Conservation (phyloP, 495 filamentous ascomycete species). For the Penicillium longicatenatum region DNA sequence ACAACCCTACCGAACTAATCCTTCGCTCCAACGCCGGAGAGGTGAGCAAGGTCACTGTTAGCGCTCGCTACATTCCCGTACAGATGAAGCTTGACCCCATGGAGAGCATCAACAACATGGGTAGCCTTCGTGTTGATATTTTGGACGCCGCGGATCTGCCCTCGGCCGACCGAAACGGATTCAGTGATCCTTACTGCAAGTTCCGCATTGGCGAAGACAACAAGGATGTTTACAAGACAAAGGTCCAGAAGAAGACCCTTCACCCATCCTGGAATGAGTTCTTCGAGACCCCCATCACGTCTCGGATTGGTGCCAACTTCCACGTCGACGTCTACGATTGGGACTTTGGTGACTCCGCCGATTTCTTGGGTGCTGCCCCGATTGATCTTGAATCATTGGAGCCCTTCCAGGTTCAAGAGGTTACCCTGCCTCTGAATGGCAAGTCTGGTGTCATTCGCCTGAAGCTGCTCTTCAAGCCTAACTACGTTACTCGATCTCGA, state of each 20-base stretch:
- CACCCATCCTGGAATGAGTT: slow-evolving; percentile 94
- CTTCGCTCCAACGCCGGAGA: slow-evolving; percentile 76
- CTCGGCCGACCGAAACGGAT: slow-evolving; percentile 91
- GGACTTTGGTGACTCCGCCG: slow-evolving; percentile 90
- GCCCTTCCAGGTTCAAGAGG: slow-evolving; percentile 75
- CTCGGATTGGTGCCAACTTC: slow-evolving; percentile 84
- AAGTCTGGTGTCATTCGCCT: slow-evolving; percentile 84
- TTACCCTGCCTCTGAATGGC: slow-evolving; percentile 77
- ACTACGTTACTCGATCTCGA: slow-evolving; percentile 83
- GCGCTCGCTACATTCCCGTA: slow-evolving; percentile 89
- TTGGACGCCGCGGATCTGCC: slow-evolving; percentile 86
- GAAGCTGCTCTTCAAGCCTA: slow-evolving; percentile 88
- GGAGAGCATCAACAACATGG: slow-evolving; percentile 99
- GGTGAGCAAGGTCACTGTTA: slow-evolving; percentile 80
- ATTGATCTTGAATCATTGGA: slow-evolving; percentile 84
- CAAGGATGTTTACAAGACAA: slow-evolving; percentile 86
- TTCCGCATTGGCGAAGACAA: slow-evolving; percentile 85
- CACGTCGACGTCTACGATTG: slow-evolving; percentile 86
- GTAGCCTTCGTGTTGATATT: slow-evolving; percentile 86
- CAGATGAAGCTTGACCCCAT: slow-evolving; percentile 91
- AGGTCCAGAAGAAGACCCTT: slow-evolving; percentile 93
- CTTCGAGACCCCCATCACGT: slow-evolving; percentile 82
- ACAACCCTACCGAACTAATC: slow-evolving; percentile 81
- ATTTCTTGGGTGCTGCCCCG: slow-evolving; percentile 74
- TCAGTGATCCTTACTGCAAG: slow-evolving; percentile 94